Evolutionary conservation across 441 rosid genomes (phyloP).

Genomic region (Melastoma candidum): DNA sequence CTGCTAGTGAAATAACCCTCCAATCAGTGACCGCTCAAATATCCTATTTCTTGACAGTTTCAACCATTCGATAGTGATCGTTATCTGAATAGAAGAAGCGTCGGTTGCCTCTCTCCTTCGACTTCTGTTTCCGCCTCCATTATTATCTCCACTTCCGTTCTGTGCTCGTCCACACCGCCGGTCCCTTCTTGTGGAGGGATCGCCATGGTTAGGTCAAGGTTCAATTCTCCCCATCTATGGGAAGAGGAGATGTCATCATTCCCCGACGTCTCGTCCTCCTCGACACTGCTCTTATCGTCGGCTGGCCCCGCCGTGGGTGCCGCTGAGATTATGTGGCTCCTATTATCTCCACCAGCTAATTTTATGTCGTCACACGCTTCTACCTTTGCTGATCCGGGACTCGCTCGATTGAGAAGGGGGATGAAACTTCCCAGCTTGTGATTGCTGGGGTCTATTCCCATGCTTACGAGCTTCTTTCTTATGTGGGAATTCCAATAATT

Average conservation of each 20-base stretch:
- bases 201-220: conserved; percentile 2
- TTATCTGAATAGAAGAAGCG: conserved; percentile 1
- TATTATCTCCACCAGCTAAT: background rate
- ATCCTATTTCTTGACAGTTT: too few relatives aligned
- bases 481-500: conserved; percentile 40
- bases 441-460: conserved; percentile 36
- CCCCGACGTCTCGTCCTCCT: background rate
- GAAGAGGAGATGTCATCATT: too few relatives aligned
- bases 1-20: too few relatives aligned
- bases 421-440: conserved; percentile 11
- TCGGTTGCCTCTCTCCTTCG: background rate
- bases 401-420: background rate
- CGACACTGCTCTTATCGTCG: background rate
- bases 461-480: conserved; percentile 22
- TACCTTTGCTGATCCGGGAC: background rate
- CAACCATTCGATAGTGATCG: too few relatives aligned
- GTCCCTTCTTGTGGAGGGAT: background rate
- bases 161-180: background rate
- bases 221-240: background rate
- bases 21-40: too few relatives aligned
- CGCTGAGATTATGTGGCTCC: background rate
- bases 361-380: background rate
- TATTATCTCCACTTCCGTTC: background rate
- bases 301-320: background rate
- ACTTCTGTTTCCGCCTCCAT: background rate